Conservation (phyloP, 23 red algal genomes). For the Gracilaria domingensis region DNA sequence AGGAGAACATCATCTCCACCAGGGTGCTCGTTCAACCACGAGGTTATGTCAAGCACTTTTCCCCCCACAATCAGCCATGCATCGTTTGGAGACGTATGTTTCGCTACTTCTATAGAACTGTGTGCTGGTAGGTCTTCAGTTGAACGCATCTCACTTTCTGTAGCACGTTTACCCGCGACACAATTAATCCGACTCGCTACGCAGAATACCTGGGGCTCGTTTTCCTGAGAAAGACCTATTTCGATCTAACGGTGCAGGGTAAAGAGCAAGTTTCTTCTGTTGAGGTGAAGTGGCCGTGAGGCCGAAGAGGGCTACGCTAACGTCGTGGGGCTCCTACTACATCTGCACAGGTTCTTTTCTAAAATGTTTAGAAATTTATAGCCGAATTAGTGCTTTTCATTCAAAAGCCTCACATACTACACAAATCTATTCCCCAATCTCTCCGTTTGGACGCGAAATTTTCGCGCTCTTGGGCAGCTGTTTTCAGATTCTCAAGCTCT, state of each 20-base stretch:
- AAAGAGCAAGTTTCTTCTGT: background rate
- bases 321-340: background rate
- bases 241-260: background rate
- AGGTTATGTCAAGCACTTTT: constrained; percentile 87
- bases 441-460: too few species aligned
- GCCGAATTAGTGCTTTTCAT: background rate
- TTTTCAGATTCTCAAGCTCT: too few species aligned
- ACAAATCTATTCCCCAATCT: background rate
- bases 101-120: constrained; percentile 74
- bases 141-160: constrained; percentile 34
- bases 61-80: constrained; percentile 95
- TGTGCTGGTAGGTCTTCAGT: constrained; percentile 55
- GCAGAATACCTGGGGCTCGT: background rate
- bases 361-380: background rate
- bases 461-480: too few species aligned
- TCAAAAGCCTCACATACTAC: too few species aligned
- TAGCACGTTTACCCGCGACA: background rate
- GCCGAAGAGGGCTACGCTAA: too few species aligned
- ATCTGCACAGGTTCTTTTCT: background rate
- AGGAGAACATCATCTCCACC: constrained; percentile 95
- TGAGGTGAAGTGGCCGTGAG: background rate
- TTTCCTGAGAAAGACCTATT: background rate
- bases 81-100: constrained; percentile 73
- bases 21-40: constrained; percentile 93
- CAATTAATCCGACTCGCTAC: background rate